phyloP scores from a whole-genome alignment of 495 filamentous ascomycete species.

The Aspergillus nanangensis region DNA sequence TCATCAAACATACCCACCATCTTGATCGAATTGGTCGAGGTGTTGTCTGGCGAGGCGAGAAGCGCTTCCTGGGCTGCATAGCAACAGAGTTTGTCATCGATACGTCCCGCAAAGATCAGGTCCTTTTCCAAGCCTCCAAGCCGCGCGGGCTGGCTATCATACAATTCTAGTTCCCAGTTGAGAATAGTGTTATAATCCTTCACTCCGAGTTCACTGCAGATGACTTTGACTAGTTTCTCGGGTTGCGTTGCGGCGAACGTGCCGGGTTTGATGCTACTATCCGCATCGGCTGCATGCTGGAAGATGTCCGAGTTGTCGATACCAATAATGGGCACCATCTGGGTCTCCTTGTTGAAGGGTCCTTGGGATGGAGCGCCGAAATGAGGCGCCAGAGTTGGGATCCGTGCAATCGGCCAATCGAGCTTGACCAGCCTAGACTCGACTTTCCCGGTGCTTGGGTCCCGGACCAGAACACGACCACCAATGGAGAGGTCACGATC shows the following conservation, averaged over 20 bases:
- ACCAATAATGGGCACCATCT: conserved; percentile 91
- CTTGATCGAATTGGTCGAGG: conserved; percentile 61
- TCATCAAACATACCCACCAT: conserved; percentile 90
- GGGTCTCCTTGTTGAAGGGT: conserved; percentile 82
- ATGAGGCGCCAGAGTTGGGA: conserved; percentile 90
- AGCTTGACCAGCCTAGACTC: conserved; percentile 80
- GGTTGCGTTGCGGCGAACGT: conserved; percentile 80
- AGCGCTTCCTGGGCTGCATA: conserved; percentile 88
- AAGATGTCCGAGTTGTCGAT: conserved; percentile 68
- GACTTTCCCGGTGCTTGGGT: conserved; percentile 70
- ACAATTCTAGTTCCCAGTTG: conserved; percentile 98
- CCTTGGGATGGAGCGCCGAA: conserved; percentile 79
- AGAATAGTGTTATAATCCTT: conserved; percentile 66
- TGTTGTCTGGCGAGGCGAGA: conserved; percentile 55
- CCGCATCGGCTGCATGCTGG: conserved; percentile 16
- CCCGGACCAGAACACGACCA: conserved; percentile 79
- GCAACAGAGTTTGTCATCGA: conserved; percentile 96
- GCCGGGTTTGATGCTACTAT: conserved; percentile 37
- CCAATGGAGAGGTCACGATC: conserved; percentile 89
- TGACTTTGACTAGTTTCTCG: conserved; percentile 74
- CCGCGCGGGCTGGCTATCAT: conserved; percentile 80
- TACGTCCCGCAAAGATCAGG: conserved; percentile 89
- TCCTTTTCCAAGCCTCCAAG: conserved; percentile 87
- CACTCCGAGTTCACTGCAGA: conserved; percentile 68
- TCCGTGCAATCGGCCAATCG: conserved; percentile 87